Percentiles rank a stretch among this genome's conserved stretches.
Evolutionary conservation across 1,139 yeast species (phyloP).

Genomic region (Pichia terricola): DNA sequence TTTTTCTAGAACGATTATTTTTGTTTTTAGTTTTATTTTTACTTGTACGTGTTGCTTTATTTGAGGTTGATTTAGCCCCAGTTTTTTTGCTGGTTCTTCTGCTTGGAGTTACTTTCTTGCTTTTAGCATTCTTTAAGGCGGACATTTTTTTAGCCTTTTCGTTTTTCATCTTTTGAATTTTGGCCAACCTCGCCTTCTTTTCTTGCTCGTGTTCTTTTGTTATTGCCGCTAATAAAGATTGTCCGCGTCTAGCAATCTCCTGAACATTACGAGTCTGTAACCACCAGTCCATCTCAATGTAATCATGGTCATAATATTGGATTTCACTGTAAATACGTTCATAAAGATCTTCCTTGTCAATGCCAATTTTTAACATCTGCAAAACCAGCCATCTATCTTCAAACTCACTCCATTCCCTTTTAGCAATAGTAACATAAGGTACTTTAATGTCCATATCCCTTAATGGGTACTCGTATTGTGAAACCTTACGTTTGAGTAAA

Average conservation of each 20-base stretch:
- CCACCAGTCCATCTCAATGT: conserved; percentile 46
- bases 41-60: too few species aligned
- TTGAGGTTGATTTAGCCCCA: not conserved
- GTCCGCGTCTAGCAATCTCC: conserved; percentile 61
- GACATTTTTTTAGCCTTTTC: not conserved
- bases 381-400: conserved; percentile 66
- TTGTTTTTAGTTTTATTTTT: too few species aligned
- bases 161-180: not conserved
- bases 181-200: not conserved
- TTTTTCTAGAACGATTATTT: too few species aligned
- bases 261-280: conserved; percentile 56
- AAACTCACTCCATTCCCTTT: conserved; percentile 50
- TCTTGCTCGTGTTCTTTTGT: conserved; percentile 42
- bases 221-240: conserved; percentile 54
- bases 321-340: conserved; percentile 56
- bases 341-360: conserved; percentile 55
- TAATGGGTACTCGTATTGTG: conserved; percentile 48
- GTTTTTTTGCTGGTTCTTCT: not conserved
- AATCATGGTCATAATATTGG: conserved; percentile 47
- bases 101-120: not conserved
- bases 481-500: conserved; percentile 52
- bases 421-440: conserved; percentile 29
- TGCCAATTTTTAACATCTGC: conserved; percentile 55
- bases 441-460: conserved; percentile 51
- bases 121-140: not conserved